Evolutionary conservation across 2,329 filamentous ascomycete species (phyloP), one percentile per base, ranked within the genome.

Genomic region (Mariannaea elegans): DNA sequence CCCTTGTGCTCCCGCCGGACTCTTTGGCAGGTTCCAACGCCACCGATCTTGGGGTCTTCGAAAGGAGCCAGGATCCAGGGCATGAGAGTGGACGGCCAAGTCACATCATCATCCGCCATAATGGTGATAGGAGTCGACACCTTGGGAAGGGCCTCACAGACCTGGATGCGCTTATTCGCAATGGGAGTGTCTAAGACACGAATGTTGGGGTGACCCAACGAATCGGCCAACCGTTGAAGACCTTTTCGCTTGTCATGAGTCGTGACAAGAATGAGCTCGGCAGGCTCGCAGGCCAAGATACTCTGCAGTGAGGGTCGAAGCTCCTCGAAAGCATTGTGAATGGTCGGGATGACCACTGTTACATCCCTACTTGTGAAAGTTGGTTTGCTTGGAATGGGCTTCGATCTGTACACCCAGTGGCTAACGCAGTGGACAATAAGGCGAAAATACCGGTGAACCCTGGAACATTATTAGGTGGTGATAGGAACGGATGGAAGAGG

Each of bases 91-190:
- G 84, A 82, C 3, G 94, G 94, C 91, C 94, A 97, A 69, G 91
- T 93, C 63, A 98, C 94, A 75, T 98, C 94, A 77, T 98, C 94
- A 74, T 98, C 94, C 23, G 94, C 93, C 81, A 98, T 93, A 70
- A 98, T 86, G 34, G 92, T 97, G 73, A 98, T 93, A 50, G 84
- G 80, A 0, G 94, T 97, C 66, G 82, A 84, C 58, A 97, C 93
- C 67, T 92, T 86, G 18, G 94, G 93, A 46, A 98, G 91, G 3
- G 93, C 94, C 73, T 93, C 87, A 76, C 93, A 96, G 73, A 98
- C 93, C 76, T 98, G 94, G 18, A 94, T 87, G 55, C 94, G 90
- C 82, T 98, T 98, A 81, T 98, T 98, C 68, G 94, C 93, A 73
- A 97, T 94, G 61, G 86, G 83, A 27, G 93, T 91, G 64, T 86